A percentile compares a stretch with the other conserved stretches of the same genome.
Conservation (phyloP, 352 stramenopile genomes). For the Phytopythium mirpurense region DNA sequence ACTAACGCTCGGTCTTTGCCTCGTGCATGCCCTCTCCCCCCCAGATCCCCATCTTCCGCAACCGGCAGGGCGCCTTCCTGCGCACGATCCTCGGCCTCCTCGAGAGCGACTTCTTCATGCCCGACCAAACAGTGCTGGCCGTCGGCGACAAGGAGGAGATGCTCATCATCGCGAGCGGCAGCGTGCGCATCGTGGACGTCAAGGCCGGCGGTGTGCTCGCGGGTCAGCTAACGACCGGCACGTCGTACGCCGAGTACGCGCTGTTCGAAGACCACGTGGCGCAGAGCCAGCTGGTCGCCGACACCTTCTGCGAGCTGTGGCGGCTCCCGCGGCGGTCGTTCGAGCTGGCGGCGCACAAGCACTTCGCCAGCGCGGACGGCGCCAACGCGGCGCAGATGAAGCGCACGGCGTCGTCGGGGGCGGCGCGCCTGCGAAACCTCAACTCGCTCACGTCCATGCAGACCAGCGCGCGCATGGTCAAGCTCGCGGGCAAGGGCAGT, state of each 20-base stretch:
- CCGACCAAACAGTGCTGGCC: slow-evolving; percentile 25
- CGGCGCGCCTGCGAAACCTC: background rate
- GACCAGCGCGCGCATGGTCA: slow-evolving; percentile 19
- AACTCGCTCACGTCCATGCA: slow-evolving; percentile 38
- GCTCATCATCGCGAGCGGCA: slow-evolving; percentile 41
- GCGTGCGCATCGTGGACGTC: slow-evolving; percentile 31
- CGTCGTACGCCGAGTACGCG: slow-evolving; percentile 40
- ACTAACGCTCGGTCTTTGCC: background rate
- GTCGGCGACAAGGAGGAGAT: slow-evolving; percentile 39
- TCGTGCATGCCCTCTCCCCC: background rate
- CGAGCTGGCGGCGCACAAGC: slow-evolving; percentile 36
- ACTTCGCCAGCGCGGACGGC: slow-evolving; percentile 16
- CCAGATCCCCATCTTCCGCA: slow-evolving; percentile 39
- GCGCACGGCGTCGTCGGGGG: background rate
- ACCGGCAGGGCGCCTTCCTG: slow-evolving; percentile 41
- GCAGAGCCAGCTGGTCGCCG: slow-evolving; percentile 23
- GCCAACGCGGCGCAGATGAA: background rate
- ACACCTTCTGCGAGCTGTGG: slow-evolving; percentile 48
- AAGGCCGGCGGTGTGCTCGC: slow-evolving; percentile 1
- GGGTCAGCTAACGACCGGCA: slow-evolving; percentile 23
- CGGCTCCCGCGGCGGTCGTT: slow-evolving; percentile 30
- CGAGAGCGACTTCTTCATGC: slow-evolving; percentile 44
- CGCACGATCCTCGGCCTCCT: slow-evolving; percentile 38
- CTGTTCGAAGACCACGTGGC: slow-evolving; percentile 40
- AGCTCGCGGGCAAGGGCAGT: slow-evolving; percentile 28